phyloP scores from a whole-genome alignment of 805 yeast genomes.

The Saturnispora halmiae region DNA sequence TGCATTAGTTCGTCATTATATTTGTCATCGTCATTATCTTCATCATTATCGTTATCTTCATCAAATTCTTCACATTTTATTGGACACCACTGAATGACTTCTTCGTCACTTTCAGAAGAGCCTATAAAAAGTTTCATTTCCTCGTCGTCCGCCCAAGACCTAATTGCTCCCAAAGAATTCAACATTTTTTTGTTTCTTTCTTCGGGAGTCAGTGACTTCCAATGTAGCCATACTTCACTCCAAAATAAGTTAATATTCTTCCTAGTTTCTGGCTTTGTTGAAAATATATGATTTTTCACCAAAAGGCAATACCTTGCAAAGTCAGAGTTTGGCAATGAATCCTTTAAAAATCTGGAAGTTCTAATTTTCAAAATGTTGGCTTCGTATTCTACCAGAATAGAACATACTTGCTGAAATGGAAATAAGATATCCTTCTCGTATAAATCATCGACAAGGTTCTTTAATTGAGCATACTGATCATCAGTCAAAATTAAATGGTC shows the following conservation, averaged over 20 bases:
- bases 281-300: conserved; percentile 16
- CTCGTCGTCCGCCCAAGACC: conserved; percentile 20
- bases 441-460: conserved; percentile 8
- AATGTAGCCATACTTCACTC: conserved; percentile 21
- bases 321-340: conserved; percentile 22
- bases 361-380: conserved; percentile 3
- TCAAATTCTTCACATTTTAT: not conserved
- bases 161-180: conserved; percentile 11
- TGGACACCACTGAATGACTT: conserved; percentile 11
- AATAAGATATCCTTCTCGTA: conserved; percentile 1
- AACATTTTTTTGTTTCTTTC: conserved; percentile 16
- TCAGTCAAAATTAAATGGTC: conserved; percentile 14
- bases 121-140: conserved; percentile 20
- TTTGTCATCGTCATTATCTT: not conserved
- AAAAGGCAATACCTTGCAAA: conserved; percentile 24
- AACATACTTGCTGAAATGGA: conserved; percentile 13
- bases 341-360: conserved; percentile 16
- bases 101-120: conserved; percentile 13
- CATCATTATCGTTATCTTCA: not conserved
- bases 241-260: conserved; percentile 21
- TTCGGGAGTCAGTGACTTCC: conserved; percentile 16
- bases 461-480: conserved; percentile 10
- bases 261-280: conserved; percentile 16
- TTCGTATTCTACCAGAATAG: conserved; percentile 8
- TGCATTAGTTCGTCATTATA: not conserved